Evolutionary conservation across 805 yeast genomes (phyloP), one percentile per base, ranked within the genome.

Genomic region (Babjeviella inositovora): DNA sequence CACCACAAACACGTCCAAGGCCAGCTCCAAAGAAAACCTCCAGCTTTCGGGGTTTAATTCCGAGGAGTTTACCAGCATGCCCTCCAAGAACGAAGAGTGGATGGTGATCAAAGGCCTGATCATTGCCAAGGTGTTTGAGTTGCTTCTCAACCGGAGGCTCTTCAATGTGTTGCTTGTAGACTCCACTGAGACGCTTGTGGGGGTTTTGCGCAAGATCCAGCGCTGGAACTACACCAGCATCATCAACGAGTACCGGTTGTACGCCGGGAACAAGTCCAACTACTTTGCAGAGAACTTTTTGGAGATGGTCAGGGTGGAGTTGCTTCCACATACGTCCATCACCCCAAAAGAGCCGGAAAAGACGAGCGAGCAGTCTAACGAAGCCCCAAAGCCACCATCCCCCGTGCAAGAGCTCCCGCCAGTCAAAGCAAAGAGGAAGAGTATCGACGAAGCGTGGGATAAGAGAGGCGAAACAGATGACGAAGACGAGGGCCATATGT

Each of bases 171-270:
- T 87, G 21, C 44, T 87, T 8, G 69, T 90, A 12, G 97, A 90
- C 40, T 65, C 76, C 18, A 72, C 85, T 5, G 73, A 76, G 28
- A 68, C 90, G 8, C 58, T 85, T 11, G 66, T 82, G 7, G 95
- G 96, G 0, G 55, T 85, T 3, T 48, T 90, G 16, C 56, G 98
- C 24, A 72, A 75, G 41, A 56, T 85, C 18, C 90, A 81, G 45
- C 76, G 76, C 47, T 87, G 96, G 97, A 74, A 71, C 35, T 75
- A 76, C 40, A 69, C 85, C 13, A 73, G 92, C 11, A 69, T 87
- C 5, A 63, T 84, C 12, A 75, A 74, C 35, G 97, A 87, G 43
- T 90, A 82, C 46, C 55, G 94, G 25, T 57, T 79, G 6, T 79
- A 70, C 44, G 58, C 80, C 11, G 77, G 82, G 15, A 68, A 66